Base-by-base conservation (phyloP, 2,329 filamentous ascomycete species). In the Phaeosphaeriaceae sp. region DNA sequence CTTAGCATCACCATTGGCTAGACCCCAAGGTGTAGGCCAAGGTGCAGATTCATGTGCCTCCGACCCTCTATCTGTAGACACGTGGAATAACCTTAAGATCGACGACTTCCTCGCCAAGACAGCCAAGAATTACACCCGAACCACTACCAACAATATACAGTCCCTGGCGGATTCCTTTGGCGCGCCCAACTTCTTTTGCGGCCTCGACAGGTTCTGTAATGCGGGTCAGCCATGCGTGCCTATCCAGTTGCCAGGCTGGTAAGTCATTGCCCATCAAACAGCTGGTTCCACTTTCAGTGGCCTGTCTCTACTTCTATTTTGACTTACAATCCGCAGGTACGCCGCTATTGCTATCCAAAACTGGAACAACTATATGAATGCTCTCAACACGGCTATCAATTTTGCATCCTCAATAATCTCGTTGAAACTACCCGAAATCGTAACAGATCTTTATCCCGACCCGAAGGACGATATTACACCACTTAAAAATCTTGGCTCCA, bases 281-380 rank as follows among this genome's bases (percentile, higher is more conserved):
- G 16, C 12, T 13, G 15, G 16, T 12, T 16, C 40, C 29, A 23
- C 12, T n/a, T 6, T 33, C n/a, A 4, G n/a, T 9, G 21, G 20
- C 11, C 3, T 11, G 5, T 33, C 12, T 33, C 16, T 9, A 17
- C 30, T 5, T 5, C 21, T 8, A 23, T 23, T 23, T 23, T 23
- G 8, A 23, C 41, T 20, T 15, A 45, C 33, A 26, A 15, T 29
- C 4, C 16, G 4, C 37, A 52, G 48, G 48, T 52, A 47, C 20
- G 43, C 43, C 13, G 33, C 33, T 13, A 20, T 52, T 23, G 38
- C 32, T 28, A 52, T 52, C 17, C 48, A 52, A 23, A 52, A 52
- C 33, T 52, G 43, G 33, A 52, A 47, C 43, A 52, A 52, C 39
- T 52, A 52, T 23, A 47, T 47, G 43, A 47, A 52, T 18, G 17